A percentile compares a stretch with the other conserved stretches of the same genome.
These are phyloP conservation scores for Paecilomyces sp. DNA, from an alignment of 2,329 filamentous ascomycete genomes.

Conservation along the genomic window DNA sequence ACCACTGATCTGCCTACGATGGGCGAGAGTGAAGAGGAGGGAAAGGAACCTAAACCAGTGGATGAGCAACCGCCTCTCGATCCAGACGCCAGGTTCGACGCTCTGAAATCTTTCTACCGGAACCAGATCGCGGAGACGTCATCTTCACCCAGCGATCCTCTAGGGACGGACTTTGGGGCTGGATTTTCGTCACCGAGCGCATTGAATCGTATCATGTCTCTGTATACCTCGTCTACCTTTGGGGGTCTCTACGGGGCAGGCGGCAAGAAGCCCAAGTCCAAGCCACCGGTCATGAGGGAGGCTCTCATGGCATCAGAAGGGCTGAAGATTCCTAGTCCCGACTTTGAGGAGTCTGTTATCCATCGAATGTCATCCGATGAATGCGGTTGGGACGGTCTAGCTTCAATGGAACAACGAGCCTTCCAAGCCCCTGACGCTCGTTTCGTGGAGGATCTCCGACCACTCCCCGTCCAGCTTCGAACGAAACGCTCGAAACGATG, in stretches of 20 bases:
- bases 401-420: slow-evolving; percentile 45
- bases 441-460: slow-evolving; percentile 69
- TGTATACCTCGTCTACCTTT: slow-evolving; percentile 62
- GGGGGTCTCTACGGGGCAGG: slow-evolving; percentile 45
- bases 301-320: slow-evolving; percentile 66
- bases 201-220: slow-evolving; percentile 80
- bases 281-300: slow-evolving; percentile 71
- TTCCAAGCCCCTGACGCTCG: slow-evolving; percentile 46
- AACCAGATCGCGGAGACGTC: slow-evolving; percentile 62
- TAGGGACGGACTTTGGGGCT: slow-evolving; percentile 41
- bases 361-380: slow-evolving; percentile 47
- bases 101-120: slow-evolving; percentile 74
- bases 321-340: slow-evolving; percentile 54
- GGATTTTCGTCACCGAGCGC: slow-evolving; percentile 69
- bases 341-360: slow-evolving; percentile 54
- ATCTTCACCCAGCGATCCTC: slow-evolving; percentile 43
- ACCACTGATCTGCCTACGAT: slow-evolving; percentile 20
- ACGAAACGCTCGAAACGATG: slow-evolving; percentile 94
- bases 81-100: slow-evolving; percentile 64
- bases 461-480: slow-evolving; percentile 72
- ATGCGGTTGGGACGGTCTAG: slow-evolving; percentile 58
- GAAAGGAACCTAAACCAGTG: slow-evolving; percentile 23
- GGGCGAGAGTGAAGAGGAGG: slow-evolving; percentile 16
- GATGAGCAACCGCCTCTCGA: slow-evolving; percentile 41
- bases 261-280: slow-evolving; percentile 59